Evolutionary conservation across 2,329 filamentous ascomycete genomes (phyloP), one percentile per base, ranked within the genome.

Genomic region (Helotiales sp.): DNA sequence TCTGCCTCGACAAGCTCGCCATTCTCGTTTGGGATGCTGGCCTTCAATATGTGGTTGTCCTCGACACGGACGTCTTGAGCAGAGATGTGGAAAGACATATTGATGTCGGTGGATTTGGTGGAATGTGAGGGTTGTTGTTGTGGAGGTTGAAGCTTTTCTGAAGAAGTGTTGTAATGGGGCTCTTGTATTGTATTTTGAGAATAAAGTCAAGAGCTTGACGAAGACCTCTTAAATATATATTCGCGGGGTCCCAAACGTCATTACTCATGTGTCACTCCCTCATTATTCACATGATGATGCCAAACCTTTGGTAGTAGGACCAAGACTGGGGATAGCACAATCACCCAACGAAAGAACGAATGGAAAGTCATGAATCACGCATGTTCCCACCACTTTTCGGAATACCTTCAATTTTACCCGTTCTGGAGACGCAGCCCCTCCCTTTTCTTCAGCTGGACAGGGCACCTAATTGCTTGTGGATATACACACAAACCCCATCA

Each of bases 41-140:
- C 86, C 20, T 85, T 84, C 54, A 89, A 84, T 52, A 89, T 73
- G 43, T 86, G 85, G 24, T 84, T 69, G 20, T 79, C 70, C 22
- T 79, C 83, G 26, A 88, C 83, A 54, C 71, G 68, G 71, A 88
- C 79, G 65, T 84, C 70, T 47, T 82, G 70, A 17, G 84, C 83
- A 61, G 81, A 80, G 63, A 74, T 67, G 77, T 87, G 83, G 81
- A 88, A 88, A 77, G 79, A 82, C 82, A 71, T 69, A 22, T 87
- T 85, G 0, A 89, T 91, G 61, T 6, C 43, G 30, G 6, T 17
- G n/a, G 37, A 26, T n/a, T 32, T 49, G 52, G 26, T 30, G 40
- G 37, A 47, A 13, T 20, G 50, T 10, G 24, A 59, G 28, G 15
- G 32, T 20, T 3, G 13, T 24, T 32, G 22, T 22, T 50, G n/a